Base-by-base conservation (phyloP, 2,329 filamentous ascomycete species). In the Tolypocladium sp. region DNA sequence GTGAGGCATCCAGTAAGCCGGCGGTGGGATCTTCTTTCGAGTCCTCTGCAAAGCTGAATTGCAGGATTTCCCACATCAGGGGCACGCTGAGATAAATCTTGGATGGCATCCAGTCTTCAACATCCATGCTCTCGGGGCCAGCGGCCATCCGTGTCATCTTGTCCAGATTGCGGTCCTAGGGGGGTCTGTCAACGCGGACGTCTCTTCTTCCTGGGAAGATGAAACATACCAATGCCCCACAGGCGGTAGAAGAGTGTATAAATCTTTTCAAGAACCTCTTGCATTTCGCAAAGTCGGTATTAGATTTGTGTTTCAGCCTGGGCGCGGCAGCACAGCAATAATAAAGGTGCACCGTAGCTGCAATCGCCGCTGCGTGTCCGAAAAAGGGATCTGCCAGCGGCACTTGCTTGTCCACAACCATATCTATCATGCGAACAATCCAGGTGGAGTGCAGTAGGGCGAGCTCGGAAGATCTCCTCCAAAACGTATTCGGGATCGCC, bases 341-440 rank as follows among this genome's bases (percentile, higher is more conserved):
- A 62, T 81, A 82, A 0, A 82, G 70, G 57, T 82, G 80, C 2
- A 82, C 78, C 0, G 79, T 82, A 0, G 79, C 79, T 1, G 80
- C 79, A 41, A 82, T 80, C 4, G 78, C 79, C 0, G 78, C 78
- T 2, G 74, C 74, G 51, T 82, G 79, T 0, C 77, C 79, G 40
- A 82, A 79, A 64, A 81, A 82, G 0, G 79, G 79, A 62, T 82
- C 79, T 3, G 75, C 75, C 9, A 82, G 69, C 4, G 73, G 73
- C 12, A 81, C 69, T 57, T 77, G 74, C 67, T 80, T 81, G 58
- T 81, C 78, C 1, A 76, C 70, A 1, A 80, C 76, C 79, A 82
- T 81, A 55, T 81, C 79, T 42, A 82, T 80, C 67, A 82, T 75
- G 4, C 80, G 74, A 17, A 79, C 78, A 46, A 82, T 76, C 80